Conservation (phyloP, 768 basidiomycete species). For the Kondoa subrosea region DNA sequence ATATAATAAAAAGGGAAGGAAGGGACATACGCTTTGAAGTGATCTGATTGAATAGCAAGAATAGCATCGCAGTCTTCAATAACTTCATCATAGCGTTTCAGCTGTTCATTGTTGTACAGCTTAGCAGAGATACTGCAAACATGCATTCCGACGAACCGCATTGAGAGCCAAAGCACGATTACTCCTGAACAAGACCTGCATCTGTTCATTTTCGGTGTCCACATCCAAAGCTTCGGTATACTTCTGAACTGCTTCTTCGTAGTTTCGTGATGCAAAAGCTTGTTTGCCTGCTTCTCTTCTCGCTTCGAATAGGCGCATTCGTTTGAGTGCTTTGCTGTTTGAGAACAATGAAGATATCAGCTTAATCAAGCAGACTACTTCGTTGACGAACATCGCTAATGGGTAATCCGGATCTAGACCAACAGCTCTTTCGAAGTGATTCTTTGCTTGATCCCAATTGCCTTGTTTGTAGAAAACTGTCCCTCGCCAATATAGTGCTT, state of each 20-base stretch:
- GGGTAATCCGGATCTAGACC: conserved; percentile 62
- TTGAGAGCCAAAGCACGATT: conserved; percentile 68
- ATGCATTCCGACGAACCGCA: conserved; percentile 40
- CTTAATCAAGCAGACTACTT: background rate
- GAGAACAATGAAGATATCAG: no score
- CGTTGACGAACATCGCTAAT: conserved; percentile 35
- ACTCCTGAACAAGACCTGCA: conserved; percentile 60
- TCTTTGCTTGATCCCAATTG: conserved; percentile 52
- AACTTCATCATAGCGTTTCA: conserved; percentile 50
- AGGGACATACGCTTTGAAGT: conserved; percentile 49
- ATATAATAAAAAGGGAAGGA: background rate
- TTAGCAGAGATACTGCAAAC: no score
- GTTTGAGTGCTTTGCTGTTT: conserved; percentile 47
- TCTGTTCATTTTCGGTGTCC: conserved; percentile 53
- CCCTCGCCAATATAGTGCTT: conserved; percentile 59
- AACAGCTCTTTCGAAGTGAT: conserved; percentile 54
- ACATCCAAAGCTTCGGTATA: conserved; percentile 56
- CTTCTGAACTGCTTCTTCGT: conserved; percentile 48
- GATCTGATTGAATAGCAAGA: conserved; percentile 44
- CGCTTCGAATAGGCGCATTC: conserved; percentile 64
- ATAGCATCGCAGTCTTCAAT: conserved; percentile 54
- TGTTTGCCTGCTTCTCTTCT: conserved; percentile 71
- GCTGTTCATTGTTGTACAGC: conserved; percentile 34
- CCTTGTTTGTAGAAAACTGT: conserved; percentile 58
- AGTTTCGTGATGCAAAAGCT: conserved; percentile 48